phyloP scores from a whole-genome alignment of 2,329 filamentous ascomycete species.

The Cladorrhinum sp. region DNA sequence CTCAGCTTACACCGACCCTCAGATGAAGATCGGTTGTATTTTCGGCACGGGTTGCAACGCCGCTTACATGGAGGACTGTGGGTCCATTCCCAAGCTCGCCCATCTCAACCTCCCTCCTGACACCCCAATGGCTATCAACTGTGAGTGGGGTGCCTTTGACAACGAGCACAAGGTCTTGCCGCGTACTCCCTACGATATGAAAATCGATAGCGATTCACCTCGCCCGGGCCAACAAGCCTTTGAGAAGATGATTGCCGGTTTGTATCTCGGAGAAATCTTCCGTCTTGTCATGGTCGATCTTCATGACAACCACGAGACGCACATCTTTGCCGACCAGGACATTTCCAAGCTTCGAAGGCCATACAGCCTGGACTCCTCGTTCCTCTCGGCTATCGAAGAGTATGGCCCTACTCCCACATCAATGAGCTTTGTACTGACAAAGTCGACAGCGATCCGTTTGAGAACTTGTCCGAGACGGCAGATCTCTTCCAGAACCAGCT shows the following conservation, averaged over 20 bases:
- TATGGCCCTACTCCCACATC: constrained; percentile 37
- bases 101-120: constrained; percentile 84
- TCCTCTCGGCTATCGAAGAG: constrained; percentile 90
- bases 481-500: constrained; percentile 80
- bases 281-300: constrained; percentile 82
- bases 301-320: constrained; percentile 69
- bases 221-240: constrained; percentile 92
- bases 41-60: constrained; percentile 98
- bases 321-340: constrained; percentile 83
- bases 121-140: constrained; percentile 91
- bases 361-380: constrained; percentile 88
- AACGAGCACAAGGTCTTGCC: constrained; percentile 89
- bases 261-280: constrained; percentile 94
- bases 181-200: constrained; percentile 77
- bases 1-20: constrained; percentile 90
- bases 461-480: constrained; percentile 86
- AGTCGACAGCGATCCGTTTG: constrained; percentile 71
- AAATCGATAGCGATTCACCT: constrained; percentile 87
- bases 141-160: constrained; percentile 96
- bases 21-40: constrained; percentile 94
- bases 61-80: constrained; percentile 93
- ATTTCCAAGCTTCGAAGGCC: constrained; percentile 76
- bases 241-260: constrained; percentile 95
- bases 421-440: constrained; percentile 18
- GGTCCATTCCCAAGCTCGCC: constrained; percentile 88